Evolutionary conservation across 345 rosid genomes (phyloP), one percentile per base, ranked within the genome.

Genomic region (Gossypium thurberi): DNA sequence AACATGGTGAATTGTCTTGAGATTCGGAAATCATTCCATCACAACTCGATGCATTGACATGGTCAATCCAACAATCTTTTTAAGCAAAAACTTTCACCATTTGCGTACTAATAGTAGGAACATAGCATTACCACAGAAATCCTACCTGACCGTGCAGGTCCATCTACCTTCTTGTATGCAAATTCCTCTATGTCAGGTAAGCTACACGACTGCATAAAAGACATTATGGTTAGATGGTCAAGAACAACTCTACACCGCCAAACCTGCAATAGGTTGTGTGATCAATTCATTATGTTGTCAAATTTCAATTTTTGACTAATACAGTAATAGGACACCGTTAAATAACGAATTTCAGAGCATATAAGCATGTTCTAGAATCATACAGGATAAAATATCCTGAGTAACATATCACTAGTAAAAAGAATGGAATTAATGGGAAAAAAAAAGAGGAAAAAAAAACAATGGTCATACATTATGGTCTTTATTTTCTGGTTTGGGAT

Each of bases 101-200:
- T 26, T 10, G 46, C 42, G 25, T 25, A 68, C 52, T 12, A 14
- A 50, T 50, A 50, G 50, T 11, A 28, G 48, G 50, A 58, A 26
- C 18, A 61, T 13, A 57, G 42, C n/a, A 72, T 10, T 23, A 44
- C 68, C 44, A 42, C n/a, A 40, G 66, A 59, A 59, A 23, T 25
- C 85, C 82, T 80, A 88, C 89, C 66, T 68, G 74, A 72, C 46
- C 55, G 66, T 42, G 82, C 10, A 67, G 86, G 73, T 64, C 76
- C 80, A 37, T 79, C 83, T 4, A 78, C 74, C 76, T 81, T 83
- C 52, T 79, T 87, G 80, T 64, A 85, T 5, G 90, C 85, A 79
- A 84, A 85, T 28, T 89, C 94, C 86, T 93, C 98, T n/a, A 93
- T 90, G 72, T 87, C 97, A 21, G 89, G 90, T 43, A 83, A 75